Evolutionary conservation across 2,329 filamentous ascomycete genomes (phyloP), one percentile per base, ranked within the genome.

Genomic region (Westerdykella sp.): DNA sequence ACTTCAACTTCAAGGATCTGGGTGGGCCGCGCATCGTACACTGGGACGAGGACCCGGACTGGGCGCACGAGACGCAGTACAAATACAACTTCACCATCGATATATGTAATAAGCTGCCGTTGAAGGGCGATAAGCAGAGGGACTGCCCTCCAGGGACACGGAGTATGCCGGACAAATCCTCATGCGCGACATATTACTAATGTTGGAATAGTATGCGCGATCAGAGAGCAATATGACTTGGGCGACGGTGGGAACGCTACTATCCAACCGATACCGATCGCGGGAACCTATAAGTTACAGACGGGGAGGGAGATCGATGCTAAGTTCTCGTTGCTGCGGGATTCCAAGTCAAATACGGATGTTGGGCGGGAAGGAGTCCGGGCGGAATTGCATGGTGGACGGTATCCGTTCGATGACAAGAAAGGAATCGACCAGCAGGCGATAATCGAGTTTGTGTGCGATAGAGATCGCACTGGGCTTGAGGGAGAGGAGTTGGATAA

Each of bases 1-100:
- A 69, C 23, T 90, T 84, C 65, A 75, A 89, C 66, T 71, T 91
- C 23, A 71, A 71, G 21, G 66, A 73, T 49, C 76, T 90, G 6
- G 73, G 70, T 5, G 86, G 85, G 1, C 82, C 84, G 28, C 84
- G 84, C 62, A 79, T 81, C 0, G 81, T 88, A 31, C 75, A 87
- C 57, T 73, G 73, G 53, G 71, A 74, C 49, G 67, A 75, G 28
- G 62, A 70, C 12, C 57, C 63, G 5, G 62, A 69, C 15, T 45
- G 62, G 7, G 59, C 58, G 6, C 74, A 75, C 15, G 75, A 72
- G 13, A 72, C 73, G 13, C 71, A 78, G 22, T 74, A 73, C 47
- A 93, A 93, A 65, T 87, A 81, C 21, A 91, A 87, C 35, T 94
- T 88, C 66, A 90, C 86, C 1, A 62, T 94, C 44, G 85, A 94